Percentiles rank a stretch among this genome's conserved stretches.
Conservation (phyloP, 345 rosid species). For the Crucihimalaya himalaica region DNA sequence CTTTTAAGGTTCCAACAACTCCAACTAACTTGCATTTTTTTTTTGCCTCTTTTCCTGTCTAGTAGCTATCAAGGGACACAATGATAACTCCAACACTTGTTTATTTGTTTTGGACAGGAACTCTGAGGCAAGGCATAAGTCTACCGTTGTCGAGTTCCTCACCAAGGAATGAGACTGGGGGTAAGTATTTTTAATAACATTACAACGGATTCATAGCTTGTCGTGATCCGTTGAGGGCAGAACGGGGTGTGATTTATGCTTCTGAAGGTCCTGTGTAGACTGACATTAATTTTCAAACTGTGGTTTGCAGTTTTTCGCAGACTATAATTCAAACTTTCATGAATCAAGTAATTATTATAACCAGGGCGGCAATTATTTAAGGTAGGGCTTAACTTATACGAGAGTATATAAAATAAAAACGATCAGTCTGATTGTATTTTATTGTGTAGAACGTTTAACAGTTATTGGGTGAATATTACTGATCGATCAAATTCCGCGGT, state of each 20-base stretch:
- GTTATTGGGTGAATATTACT: constrained; percentile 88
- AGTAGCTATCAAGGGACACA: background rate
- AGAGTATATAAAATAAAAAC: background rate
- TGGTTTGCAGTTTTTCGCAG: constrained; percentile 77
- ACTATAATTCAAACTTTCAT: constrained; percentile 83
- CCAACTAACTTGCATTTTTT: background rate
- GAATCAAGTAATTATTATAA: constrained; percentile 89
- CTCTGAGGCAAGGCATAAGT: constrained; percentile 95
- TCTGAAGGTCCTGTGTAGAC: background rate
- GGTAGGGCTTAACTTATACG: constrained; percentile 47
- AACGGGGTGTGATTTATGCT: background rate
- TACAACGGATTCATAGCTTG: background rate
- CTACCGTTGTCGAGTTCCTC: constrained; percentile 96
- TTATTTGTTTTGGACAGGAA: constrained; percentile 59
- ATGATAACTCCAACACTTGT: constrained; percentile 22
- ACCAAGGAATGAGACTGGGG: constrained; percentile 92
- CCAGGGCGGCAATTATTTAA: constrained; percentile 95
- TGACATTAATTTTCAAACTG: constrained; percentile 5
- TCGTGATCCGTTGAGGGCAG: background rate
- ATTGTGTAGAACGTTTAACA: constrained; percentile 39
- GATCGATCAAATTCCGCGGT: constrained; percentile 88
- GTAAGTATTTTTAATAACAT: constrained; percentile 40
- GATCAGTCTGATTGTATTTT: constrained; percentile 1
- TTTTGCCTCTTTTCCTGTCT: background rate
- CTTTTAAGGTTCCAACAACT: constrained; percentile 73